A percentile compares a stretch with the other conserved stretches of the same genome.
phyloP scores from a whole-genome alignment of 2,329 filamentous ascomycete genomes.

The Diaporthe citrichinensis region DNA sequence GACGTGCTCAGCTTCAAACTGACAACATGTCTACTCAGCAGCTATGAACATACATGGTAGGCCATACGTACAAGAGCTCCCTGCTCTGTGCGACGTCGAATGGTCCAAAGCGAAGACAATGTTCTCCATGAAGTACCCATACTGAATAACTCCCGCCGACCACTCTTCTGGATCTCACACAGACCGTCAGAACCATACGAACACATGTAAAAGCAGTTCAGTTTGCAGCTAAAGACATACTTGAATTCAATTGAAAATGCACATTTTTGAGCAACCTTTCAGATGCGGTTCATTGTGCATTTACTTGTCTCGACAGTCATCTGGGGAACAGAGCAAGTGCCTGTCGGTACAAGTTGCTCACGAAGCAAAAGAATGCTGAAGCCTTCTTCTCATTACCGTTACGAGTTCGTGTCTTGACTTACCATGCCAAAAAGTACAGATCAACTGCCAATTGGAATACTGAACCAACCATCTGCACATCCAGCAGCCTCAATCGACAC shows the following conservation, averaged over 20 bases:
- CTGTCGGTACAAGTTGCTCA: too few relatives aligned
- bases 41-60: not conserved
- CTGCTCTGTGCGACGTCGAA: not conserved
- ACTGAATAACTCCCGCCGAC: too few relatives aligned
- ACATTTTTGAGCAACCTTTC: not conserved
- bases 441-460: not conserved
- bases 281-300: not conserved
- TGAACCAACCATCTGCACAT: not conserved
- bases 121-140: not conserved
- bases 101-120: not conserved
- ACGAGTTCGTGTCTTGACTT: not conserved
- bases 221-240: not conserved
- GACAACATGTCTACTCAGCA: not conserved
- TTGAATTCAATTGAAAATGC: not conserved
- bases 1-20: not conserved
- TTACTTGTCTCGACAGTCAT: not conserved
- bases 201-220: not conserved
- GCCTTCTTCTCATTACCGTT: not conserved
- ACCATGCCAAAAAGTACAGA: not conserved
- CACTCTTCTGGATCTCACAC: not conserved
- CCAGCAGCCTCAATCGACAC: not conserved
- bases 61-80: not conserved
- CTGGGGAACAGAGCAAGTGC: not conserved
- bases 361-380: not conserved
- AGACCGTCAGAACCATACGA: not conserved